Conservation (phyloP, 257 asterid species). For the Solanum chiquidenum region DNA sequence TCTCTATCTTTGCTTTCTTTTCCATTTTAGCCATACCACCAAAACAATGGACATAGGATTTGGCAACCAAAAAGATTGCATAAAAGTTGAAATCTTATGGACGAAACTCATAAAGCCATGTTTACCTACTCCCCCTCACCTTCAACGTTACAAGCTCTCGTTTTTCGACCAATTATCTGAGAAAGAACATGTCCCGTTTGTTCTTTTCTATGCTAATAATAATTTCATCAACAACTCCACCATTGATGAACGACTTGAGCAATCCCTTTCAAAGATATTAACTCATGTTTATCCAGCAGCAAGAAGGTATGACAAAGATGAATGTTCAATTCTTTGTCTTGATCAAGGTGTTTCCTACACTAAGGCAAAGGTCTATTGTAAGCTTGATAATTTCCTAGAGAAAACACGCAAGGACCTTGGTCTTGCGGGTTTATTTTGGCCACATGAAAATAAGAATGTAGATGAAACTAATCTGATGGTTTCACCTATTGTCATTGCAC, state of each 20-base stretch:
- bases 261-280: constrained; percentile 1
- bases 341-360: not conserved
- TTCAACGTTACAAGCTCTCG: not conserved
- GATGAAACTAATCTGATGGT: not conserved
- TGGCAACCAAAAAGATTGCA: not conserved
- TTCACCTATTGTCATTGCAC: not conserved
- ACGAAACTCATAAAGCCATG: constrained; percentile 1
- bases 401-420: not conserved
- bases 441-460: not conserved
- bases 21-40: not conserved
- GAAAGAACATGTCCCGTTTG: not conserved
- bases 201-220: not conserved
- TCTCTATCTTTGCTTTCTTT: not conserved
- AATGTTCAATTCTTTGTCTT: not conserved
- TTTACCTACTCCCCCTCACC: not conserved
- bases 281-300: not conserved
- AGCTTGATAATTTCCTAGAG: not conserved
- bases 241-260: not conserved
- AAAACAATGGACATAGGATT: not conserved
- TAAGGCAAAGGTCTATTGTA: not conserved
- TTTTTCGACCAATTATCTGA: constrained; percentile 1
- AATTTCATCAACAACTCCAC: not conserved
- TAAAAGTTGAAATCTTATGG: not conserved
- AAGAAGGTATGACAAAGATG: not conserved
- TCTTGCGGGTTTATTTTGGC: not conserved